Conservation (phyloP, 148 eudicot species). For the Amaranthus hypochondriacus region DNA sequence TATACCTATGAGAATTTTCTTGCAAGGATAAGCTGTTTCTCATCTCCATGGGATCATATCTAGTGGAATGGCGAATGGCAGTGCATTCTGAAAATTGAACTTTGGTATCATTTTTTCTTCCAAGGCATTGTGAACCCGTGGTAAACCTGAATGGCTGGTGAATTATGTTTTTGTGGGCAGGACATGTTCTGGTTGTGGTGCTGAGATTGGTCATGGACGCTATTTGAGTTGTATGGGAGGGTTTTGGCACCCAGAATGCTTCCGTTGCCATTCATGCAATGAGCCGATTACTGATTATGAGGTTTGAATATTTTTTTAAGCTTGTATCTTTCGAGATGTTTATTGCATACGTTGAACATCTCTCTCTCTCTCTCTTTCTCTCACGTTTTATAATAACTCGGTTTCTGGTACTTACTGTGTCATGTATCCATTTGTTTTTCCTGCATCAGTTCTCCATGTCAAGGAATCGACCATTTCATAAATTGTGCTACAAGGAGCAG, state of each 20-base stretch:
- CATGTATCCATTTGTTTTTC: not conserved
- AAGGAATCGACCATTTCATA: conserved; percentile 72
- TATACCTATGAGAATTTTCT: not conserved
- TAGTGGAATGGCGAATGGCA: not conserved
- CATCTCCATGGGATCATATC: not conserved
- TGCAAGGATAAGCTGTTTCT: not conserved
- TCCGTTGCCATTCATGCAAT: conserved; percentile 72
- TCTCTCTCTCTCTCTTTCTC: not conserved
- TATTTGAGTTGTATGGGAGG: conserved; percentile 89
- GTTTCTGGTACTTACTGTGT: not conserved
- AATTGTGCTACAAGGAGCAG: conserved; percentile 78
- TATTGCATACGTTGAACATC: not conserved
- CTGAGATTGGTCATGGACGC: conserved; percentile 81
- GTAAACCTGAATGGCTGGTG: conserved; percentile 11
- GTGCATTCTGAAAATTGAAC: not conserved
- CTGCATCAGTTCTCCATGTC: conserved; percentile 77
- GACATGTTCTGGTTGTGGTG: conserved; percentile 79
- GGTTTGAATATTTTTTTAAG: conserved; percentile 34
- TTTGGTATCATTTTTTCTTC: not conserved
- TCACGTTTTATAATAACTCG: not conserved
- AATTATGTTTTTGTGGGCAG: conserved; percentile 28
- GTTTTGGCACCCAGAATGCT: conserved; percentile 95
- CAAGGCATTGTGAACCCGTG: not conserved
- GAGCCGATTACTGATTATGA: conserved; percentile 80
- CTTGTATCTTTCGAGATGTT: not conserved